Percentiles rank a stretch among this genome's conserved stretches.
Conservation (phyloP, 768 basidiomycete species). For the Mycena olivaceomarginata region DNA sequence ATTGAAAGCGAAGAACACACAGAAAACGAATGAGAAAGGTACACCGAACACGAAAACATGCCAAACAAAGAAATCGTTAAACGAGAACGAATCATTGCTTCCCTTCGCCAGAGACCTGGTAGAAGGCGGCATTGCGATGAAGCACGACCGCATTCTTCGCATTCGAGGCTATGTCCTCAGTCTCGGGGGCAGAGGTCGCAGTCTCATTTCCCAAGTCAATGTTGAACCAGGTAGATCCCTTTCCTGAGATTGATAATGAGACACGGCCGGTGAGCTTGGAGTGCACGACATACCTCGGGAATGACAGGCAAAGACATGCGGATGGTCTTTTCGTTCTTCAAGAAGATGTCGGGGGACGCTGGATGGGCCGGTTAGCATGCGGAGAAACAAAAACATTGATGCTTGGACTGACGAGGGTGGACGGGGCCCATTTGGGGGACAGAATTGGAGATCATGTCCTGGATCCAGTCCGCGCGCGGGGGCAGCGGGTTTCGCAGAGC, state of each 20-base stretch:
- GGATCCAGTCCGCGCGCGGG: constrained; percentile 27
- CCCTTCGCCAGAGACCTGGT: constrained; percentile 19
- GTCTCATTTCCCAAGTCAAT: constrained; percentile 26
- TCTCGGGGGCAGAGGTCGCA: background rate
- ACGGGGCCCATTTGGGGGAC: constrained; percentile 23
- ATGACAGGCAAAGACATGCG: constrained; percentile 5
- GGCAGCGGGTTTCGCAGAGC: constrained; percentile 18
- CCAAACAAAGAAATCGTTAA: background rate
- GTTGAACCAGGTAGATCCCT: constrained; percentile 31
- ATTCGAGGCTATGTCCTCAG: background rate
- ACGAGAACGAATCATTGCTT: background rate
- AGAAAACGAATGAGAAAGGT: too few relatives aligned
- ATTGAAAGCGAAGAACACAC: background rate
- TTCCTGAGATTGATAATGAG: background rate
- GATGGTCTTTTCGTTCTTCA: constrained; percentile 28
- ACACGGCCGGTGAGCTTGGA: too few relatives aligned
- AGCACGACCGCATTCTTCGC: constrained; percentile 6
- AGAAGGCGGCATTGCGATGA: constrained; percentile 17
- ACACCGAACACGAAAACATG: too few relatives aligned
- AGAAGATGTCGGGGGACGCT: constrained; percentile 36
- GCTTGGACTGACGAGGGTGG: constrained; percentile 23
- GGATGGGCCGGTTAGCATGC: background rate
- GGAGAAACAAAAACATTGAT: too few relatives aligned
- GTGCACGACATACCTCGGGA: constrained; percentile 24
- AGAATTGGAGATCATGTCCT: constrained; percentile 26